A percentile compares a stretch with the other conserved stretches of the same genome.
Conservation (phyloP, 139 green algal species). For the Asterochloris sp. region DNA sequence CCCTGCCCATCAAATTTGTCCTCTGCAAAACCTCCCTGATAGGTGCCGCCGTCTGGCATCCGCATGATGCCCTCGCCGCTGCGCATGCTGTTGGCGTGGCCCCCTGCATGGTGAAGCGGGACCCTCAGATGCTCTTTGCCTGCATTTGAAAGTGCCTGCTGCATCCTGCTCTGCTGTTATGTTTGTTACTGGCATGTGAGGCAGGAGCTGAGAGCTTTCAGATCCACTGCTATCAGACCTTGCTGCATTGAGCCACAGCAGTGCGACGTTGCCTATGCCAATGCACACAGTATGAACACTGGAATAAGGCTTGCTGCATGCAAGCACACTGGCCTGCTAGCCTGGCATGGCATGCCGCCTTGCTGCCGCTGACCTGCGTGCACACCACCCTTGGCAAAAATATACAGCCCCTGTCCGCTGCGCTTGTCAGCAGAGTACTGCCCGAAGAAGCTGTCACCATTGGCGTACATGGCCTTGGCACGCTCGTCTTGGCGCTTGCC, state of each 20-base stretch:
- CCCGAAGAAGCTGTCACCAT: slow-evolving; percentile 67
- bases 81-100: slow-evolving; percentile 40
- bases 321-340: too few species aligned
- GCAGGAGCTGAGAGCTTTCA: too few species aligned
- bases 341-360: too few species aligned
- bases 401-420: slow-evolving; percentile 57
- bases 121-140: too few species aligned
- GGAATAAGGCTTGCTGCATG: too few species aligned
- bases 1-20: slow-evolving; percentile 68
- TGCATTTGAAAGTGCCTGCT: too few species aligned
- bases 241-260: too few species aligned
- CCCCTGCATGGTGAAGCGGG: slow-evolving; percentile 30
- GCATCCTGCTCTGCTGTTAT: too few species aligned
- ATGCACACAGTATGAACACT: too few species aligned
- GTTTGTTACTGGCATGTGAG: too few species aligned
- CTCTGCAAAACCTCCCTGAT: slow-evolving; percentile 48
- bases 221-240: too few species aligned
- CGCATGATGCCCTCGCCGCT: slow-evolving; percentile 52
- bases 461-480: slow-evolving; percentile 36
- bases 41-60: slow-evolving; percentile 56
- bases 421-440: slow-evolving; percentile 51
- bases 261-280: too few species aligned
- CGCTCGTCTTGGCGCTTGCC: slow-evolving; percentile 5
- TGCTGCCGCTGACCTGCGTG: not conserved
- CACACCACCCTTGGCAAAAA: slow-evolving; percentile 49